Base-by-base conservation (phyloP, 2,329 filamentous ascomycete genomes). In the Fusarium torreyae region DNA sequence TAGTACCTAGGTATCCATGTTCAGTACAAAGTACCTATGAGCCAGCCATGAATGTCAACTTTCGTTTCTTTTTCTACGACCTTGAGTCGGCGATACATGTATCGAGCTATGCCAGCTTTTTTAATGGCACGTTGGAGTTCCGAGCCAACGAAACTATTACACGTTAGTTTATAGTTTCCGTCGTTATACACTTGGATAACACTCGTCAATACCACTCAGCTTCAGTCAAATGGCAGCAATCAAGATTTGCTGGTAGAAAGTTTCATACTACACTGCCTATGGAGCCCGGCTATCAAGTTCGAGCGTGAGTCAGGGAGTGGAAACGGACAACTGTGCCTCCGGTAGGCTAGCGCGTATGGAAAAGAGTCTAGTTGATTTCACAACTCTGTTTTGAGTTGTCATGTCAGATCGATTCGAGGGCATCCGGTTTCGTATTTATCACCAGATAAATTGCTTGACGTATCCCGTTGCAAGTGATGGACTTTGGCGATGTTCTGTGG, bases 241-340 rank as follows among this genome's bases (percentile, higher is more conserved):
- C 40, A 28, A 43, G 17, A 28, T 11, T 43, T 38, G 33, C 34
- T 43, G 26, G 49, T n/a, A 17, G 44, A 38, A 56, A 56, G 52
- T 62, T 50, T 66, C 68, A 66, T 40, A 40, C 36, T 62, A 42
- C 59, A 68, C 48, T 60, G 59, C 53, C 49, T 57, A 24, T 24
- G 48, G 42, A 51, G 46, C 38, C 51, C 58, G 46, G 53, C 52
- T 51, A 57, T 66, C 70, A 68, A 64, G 61, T 68, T 62, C 42
- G 39, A 36, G 58, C 56, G 33, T 65, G 57, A 64, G 64, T 60
- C 59, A 63, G 36, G 36, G 28, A 34, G 40, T 49, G 52, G 49
- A 39, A 58, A 34, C 48, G 53, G 57, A 54, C 26, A 46, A 34
- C 57, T 62, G 42, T 62, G 57, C 62, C 62, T 54, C 55, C 48